These are phyloP conservation scores for Colletotrichum eleusines DNA, from an alignment of 2,329 filamentous ascomycete genomes.

Conservation along the genomic window DNA sequence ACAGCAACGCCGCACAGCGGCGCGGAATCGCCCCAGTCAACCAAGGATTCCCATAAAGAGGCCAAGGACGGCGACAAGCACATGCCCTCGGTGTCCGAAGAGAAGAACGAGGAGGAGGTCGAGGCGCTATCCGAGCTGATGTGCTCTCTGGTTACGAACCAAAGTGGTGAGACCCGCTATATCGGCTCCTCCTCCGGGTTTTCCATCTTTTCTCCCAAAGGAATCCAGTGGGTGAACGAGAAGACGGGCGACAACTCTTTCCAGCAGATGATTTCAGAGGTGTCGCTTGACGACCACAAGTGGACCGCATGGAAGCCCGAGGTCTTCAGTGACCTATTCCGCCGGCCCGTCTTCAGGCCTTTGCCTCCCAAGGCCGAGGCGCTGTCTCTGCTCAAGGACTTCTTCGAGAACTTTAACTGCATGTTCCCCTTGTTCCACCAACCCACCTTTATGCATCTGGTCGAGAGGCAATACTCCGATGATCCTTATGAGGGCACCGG, in stretches of 20 bases:
- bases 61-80: slow-evolving; percentile 51
- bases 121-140: slow-evolving; percentile 97
- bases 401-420: slow-evolving; percentile 98
- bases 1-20: slow-evolving; percentile 65
- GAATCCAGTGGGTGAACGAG: slow-evolving; percentile 97
- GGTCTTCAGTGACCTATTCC: slow-evolving; percentile 93
- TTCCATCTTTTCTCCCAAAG: slow-evolving; percentile 98
- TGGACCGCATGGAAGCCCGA: slow-evolving; percentile 99
- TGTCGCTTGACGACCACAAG: slow-evolving; percentile 93
- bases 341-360: slow-evolving; percentile 83
- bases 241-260: slow-evolving; percentile 97
- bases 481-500: slow-evolving; percentile 95
- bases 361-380: slow-evolving; percentile 90
- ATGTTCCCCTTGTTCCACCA: slow-evolving; percentile 98
- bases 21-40: slow-evolving; percentile 65
- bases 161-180: slow-evolving; percentile 93
- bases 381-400: slow-evolving; percentile 89
- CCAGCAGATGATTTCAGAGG: slow-evolving; percentile 91
- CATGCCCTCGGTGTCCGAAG: slow-evolving; percentile 54
- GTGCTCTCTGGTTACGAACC: slow-evolving; percentile 97
- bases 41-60: slow-evolving; percentile 55
- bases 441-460: slow-evolving; percentile 97
- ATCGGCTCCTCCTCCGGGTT: slow-evolving; percentile 98
- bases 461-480: slow-evolving; percentile 91
- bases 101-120: slow-evolving; percentile 75